Evolutionary conservation across 768 basidiomycete genomes (phyloP), one percentile per base, ranked within the genome.

Genomic region (Leccinum variicolor): DNA sequence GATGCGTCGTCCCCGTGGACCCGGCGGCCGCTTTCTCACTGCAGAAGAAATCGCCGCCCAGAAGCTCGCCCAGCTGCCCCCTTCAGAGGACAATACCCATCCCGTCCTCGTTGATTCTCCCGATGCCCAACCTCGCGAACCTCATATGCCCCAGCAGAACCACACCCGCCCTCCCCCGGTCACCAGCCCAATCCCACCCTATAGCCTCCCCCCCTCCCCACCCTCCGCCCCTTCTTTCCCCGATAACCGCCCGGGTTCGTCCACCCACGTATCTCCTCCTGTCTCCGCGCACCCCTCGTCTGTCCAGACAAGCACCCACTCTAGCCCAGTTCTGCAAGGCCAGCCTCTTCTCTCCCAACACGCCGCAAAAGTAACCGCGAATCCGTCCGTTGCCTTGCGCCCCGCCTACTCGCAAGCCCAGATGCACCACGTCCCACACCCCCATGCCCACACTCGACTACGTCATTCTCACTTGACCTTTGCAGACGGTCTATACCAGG

Each of bases 21-120:
- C 97, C 23, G 97, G 97, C 11, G 97, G 97, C 23, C 86, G 97
- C 45, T 99, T 99, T 77, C 86, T 98, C 66, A 98, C 95, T 8
- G 92, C 94, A 52, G 93, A 94, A 19, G 95, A 98, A 74, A 94
- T 95, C 50, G 90, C 91, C 0, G 89, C 90, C 1, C 89, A 91
- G 69, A 89, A 89, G 63, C 74, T 77, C 13, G 23, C 61, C 2
- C 72, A 74, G 52, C 68, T 69, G 36, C 64, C 71, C 1, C 66
- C 71, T 0, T 64, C 62, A 7, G 59, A 67, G 61, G 56, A 69
- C 54, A 50, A 65, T 55, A 53, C 63, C 47, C 56, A 60, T 47
- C 26, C 62, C 57, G 54, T 56, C 19, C 59, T 64, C 59, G 23
- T 64, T 50, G 63, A 69, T 49, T 29, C 71, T 1, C 56, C 58